Percentiles rank a stretch among this genome's conserved stretches.
phyloP scores from a whole-genome alignment of 2,329 filamentous ascomycete genomes.

The Pezicula neosporulosa region DNA sequence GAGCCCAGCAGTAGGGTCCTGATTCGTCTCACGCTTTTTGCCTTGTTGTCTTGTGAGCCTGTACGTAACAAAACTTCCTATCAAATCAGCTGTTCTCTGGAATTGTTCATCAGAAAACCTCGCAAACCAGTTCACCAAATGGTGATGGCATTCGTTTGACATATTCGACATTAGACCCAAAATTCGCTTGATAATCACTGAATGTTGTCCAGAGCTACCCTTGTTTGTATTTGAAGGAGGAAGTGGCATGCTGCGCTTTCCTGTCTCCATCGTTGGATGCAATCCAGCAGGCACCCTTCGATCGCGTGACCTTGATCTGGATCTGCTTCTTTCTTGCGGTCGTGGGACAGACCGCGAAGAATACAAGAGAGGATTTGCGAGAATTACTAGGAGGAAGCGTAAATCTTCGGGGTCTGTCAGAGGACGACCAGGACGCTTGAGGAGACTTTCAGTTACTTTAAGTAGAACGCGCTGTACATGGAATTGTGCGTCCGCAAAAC shows the following conservation, averaged over 20 bases:
- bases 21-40: conserved; percentile 55
- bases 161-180: conserved; percentile 77
- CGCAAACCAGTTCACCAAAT: conserved; percentile 76
- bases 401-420: conserved; percentile 66
- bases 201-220: conserved; percentile 60
- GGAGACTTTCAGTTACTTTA: conserved; percentile 73
- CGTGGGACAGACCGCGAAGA: conserved; percentile 26
- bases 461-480: conserved; percentile 69
- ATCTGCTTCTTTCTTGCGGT: conserved; percentile 7
- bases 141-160: conserved; percentile 70
- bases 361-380: conserved; percentile 75
- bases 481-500: conserved; percentile 58
- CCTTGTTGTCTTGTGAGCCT: conserved; percentile 69
- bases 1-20: conserved; percentile 62
- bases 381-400: conserved; percentile 73
- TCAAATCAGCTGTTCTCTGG: conserved; percentile 69
- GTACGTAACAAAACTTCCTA: conserved; percentile 77
- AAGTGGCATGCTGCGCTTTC: conserved; percentile 4
- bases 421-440: conserved; percentile 74
- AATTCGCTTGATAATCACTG: conserved; percentile 80
- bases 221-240: conserved; percentile 11
- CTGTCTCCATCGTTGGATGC: conserved; percentile 1
- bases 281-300: conserved; percentile 11
- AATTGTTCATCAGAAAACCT: conserved; percentile 66
- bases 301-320: conserved; percentile 17